These are phyloP conservation scores for Penicillium sp. DNA, from an alignment of 2,329 filamentous ascomycete species.

Conservation along the genomic window DNA sequence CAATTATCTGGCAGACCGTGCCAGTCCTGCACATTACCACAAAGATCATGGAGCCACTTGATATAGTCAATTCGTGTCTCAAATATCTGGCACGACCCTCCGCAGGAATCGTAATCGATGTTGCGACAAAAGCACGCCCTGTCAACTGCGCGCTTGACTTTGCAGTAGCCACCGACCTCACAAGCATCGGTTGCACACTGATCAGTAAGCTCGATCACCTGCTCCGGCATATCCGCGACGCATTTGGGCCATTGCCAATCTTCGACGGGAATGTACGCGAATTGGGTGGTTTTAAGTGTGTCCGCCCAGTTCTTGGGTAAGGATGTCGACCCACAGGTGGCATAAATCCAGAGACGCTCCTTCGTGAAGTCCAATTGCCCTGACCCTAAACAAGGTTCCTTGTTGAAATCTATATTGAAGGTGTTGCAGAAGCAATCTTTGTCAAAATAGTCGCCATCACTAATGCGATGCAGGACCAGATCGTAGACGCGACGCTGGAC, in stretches of 20 bases:
- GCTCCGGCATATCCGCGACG: neutral
- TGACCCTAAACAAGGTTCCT: neutral
- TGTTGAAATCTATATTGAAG: neutral
- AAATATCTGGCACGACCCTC: neutral
- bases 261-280: neutral
- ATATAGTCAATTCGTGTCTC: neutral
- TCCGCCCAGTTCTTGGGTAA: neutral
- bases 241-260: neutral
- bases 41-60: neutral
- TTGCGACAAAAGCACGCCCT: neutral
- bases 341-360: neutral
- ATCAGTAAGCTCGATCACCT: neutral
- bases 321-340: neutral
- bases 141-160: neutral
- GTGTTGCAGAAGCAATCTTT: neutral
- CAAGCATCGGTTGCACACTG: slow-evolving; percentile 1
- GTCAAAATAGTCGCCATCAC: neutral
- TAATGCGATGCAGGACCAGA: neutral
- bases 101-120: neutral
- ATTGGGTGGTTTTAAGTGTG: neutral
- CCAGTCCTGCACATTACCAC: neutral
- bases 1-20: neutral
- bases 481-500: neutral
- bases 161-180: neutral
- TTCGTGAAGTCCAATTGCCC: neutral